Evolutionary conservation across 2,329 filamentous ascomycete species (phyloP), one percentile per base, ranked within the genome.

Genomic region (Incumbomyces delicatus): DNA sequence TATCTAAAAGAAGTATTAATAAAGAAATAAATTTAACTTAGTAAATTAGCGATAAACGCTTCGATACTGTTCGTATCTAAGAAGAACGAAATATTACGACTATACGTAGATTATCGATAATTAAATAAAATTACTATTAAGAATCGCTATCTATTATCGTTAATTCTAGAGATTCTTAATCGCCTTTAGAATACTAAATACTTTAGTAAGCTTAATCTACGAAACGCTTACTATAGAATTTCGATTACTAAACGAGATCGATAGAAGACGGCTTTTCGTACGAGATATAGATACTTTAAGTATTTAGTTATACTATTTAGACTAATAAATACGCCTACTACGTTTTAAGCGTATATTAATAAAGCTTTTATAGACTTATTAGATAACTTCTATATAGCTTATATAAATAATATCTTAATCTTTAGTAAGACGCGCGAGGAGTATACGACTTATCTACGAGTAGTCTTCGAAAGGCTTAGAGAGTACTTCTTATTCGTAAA

Each of bases 71-170:
- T 47, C 13, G 17, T 44, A 11, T n/a, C 14, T 8, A 49, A 49
- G 17, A 47, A 47, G 37, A 22, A 47, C 31, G 16, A 43, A 4
- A 16, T 5, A 10, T 46, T 61, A 6, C 20, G 50, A 3, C 35
- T 63, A 12, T 63, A 53, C 47, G 47, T 65, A 2, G 53, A 66
- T 41, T 65, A 63, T 38, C n/a, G 49, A 22, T 35, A 42, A 1
- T 41, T 66, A 29, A 66, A 66, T 44, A 17, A 35, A 2, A 51
- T 64, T 18, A 65, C 53, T 1, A 44, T 56, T n/a, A 66, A 66
- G 43, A 55, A 66, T 44, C 8, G 8, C 4, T 27, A 27, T 27
- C 8, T 27, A 27, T 27, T 27, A 27, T 27, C 22, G 4, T 27
- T 27, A 27, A 27, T 27, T 27, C 22, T 27, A 27, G 22, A 27